Evolutionary conservation across 164 flowering plant species (phyloP).

Genomic region (Vitis rupestris): DNA sequence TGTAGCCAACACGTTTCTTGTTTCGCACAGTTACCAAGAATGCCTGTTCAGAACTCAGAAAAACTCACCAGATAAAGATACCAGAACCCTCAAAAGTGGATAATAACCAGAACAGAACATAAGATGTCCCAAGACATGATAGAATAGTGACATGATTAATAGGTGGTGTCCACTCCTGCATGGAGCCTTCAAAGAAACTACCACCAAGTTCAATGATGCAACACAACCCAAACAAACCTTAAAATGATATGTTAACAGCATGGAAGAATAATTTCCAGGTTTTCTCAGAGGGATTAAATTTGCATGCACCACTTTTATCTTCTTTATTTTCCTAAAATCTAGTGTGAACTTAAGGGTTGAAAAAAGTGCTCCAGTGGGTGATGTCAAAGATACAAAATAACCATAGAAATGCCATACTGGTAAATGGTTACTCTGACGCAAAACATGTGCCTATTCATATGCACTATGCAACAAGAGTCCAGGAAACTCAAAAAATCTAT

Average conservation of each 20-base stretch:
- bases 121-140: neutral
- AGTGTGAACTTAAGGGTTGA: no score
- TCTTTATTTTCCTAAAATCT: no score
- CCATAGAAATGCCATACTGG: neutral
- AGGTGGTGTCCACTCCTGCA: neutral
- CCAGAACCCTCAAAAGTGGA: neutral
- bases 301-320: no score
- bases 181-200: neutral
- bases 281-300: no score
- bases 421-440: neutral
- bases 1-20: conserved; percentile 92
- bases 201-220: neutral
- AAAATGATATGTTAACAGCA: neutral
- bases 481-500: no score
- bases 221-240: neutral
- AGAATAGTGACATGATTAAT: neutral
- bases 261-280: neutral
- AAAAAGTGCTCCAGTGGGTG: no score
- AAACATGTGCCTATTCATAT: neutral
- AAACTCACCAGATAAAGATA: conserved; percentile 3
- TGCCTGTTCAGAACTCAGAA: conserved; percentile 54
- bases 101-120: neutral
- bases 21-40: conserved; percentile 90
- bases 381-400: neutral
- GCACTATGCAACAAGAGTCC: neutral